Conservation (phyloP, 345 rosid species). For the Lepidium didymum region DNA sequence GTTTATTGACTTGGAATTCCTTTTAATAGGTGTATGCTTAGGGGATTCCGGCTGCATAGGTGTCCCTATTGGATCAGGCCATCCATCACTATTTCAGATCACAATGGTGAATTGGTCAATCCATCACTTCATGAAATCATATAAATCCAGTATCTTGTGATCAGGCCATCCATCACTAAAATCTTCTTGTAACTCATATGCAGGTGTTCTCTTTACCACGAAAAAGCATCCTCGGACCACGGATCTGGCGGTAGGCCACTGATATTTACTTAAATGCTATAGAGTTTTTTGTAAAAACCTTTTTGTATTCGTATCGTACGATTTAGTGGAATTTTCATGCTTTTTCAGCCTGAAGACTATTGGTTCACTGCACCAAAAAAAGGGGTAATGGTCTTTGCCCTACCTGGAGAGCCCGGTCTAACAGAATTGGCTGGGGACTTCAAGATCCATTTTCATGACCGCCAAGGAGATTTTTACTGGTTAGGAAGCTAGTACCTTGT, state of each 20-base stretch:
- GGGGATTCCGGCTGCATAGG: conserved; percentile 83
- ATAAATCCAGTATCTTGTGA: neutral
- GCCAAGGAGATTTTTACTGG: conserved; percentile 95
- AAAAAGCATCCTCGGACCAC: conserved; percentile 74
- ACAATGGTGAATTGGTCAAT: conserved; percentile 42
- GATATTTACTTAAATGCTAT: neutral
- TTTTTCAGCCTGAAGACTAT: conserved; percentile 68
- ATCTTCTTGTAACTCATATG: neutral
- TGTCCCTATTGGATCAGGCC: conserved; percentile 92
- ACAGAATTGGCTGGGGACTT: conserved; percentile 74
- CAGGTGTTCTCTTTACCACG: conserved; percentile 77
- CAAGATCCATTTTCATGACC: conserved; percentile 81
- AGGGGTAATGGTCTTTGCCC: conserved; percentile 83
- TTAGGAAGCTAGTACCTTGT: conserved; percentile 25
- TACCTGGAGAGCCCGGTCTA: conserved; percentile 87
- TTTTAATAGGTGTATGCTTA: conserved; percentile 65
- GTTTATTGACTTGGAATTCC: neutral
- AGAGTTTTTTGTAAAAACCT: neutral
- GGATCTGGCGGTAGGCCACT: conserved; percentile 54
- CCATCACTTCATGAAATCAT: conserved; percentile 5
- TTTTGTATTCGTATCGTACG: neutral
- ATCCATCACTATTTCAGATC: conserved; percentile 67
- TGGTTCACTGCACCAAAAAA: conserved; percentile 91
- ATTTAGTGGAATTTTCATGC: neutral
- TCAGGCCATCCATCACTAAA: neutral